Conservation (phyloP, 164 flowering plant species). For the Macadamia tetraphylla region DNA sequence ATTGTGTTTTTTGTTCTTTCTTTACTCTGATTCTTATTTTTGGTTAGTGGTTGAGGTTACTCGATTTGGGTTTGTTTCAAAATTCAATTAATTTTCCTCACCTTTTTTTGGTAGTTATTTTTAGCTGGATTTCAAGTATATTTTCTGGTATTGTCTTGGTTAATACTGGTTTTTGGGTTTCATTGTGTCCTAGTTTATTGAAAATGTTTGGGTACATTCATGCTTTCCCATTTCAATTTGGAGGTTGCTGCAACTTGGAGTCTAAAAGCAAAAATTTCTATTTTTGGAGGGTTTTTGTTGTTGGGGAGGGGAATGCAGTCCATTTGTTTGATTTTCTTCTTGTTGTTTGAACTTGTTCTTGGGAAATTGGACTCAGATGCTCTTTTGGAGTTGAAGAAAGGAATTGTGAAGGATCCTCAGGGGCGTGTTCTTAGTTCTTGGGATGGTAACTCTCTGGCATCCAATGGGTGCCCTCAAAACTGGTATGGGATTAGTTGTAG, state of each 20-base stretch:
- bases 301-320: conserved; percentile 34
- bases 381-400: conserved; percentile 54
- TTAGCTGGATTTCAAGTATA: not conserved
- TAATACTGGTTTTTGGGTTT: not conserved
- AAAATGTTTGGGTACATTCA: not conserved
- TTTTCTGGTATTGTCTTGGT: not conserved
- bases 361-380: conserved; percentile 51
- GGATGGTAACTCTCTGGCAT: conserved; percentile 39
- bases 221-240: not conserved
- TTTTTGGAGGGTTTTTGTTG: conserved; percentile 1
- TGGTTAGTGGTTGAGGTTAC: not conserved
- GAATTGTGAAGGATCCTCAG: conserved; percentile 35
- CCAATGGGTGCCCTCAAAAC: conserved; percentile 50
- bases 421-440: conserved; percentile 45
- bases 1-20: not conserved
- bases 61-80: not conserved
- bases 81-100: not conserved
- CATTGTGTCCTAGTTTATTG: not conserved
- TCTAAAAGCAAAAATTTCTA: not conserved
- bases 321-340: conserved; percentile 25
- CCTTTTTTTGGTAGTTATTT: not conserved
- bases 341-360: conserved; percentile 24
- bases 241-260: not conserved
- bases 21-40: not conserved
- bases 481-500: conserved; percentile 58